These are phyloP conservation scores for Barnettozyma vustinii DNA, from an alignment of 805 yeast genomes.

Conservation along the genomic window DNA sequence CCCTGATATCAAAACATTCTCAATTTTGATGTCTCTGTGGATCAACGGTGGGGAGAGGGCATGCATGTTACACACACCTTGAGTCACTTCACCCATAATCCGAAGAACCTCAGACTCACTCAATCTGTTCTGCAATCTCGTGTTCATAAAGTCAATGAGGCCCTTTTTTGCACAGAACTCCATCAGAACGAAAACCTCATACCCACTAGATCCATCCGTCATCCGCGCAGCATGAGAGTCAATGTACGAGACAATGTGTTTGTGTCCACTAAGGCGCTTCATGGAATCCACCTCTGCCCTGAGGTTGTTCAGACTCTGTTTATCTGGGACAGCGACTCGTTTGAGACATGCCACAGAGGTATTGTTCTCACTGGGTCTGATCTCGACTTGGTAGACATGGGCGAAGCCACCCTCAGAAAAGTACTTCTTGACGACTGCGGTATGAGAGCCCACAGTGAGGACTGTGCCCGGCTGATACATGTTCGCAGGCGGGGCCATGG, in stretches of 20 bases:
- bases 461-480: constrained; percentile 72
- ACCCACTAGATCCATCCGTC: constrained; percentile 40
- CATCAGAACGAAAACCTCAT: constrained; percentile 77
- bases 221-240: constrained; percentile 92
- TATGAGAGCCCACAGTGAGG: constrained; percentile 80
- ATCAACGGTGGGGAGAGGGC: constrained; percentile 63
- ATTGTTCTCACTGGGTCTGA: constrained; percentile 54
- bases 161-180: constrained; percentile 75
- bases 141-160: constrained; percentile 73
- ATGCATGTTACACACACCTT: constrained; percentile 77
- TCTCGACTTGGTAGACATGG: constrained; percentile 78
- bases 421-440: constrained; percentile 61
- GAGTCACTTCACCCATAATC: constrained; percentile 64
- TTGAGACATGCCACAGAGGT: constrained; percentile 72
- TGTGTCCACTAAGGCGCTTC: constrained; percentile 78
- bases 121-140: constrained; percentile 58
- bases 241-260: constrained; percentile 80
- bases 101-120: constrained; percentile 62
- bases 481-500: constrained; percentile 45
- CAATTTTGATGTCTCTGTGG: constrained; percentile 80
- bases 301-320: constrained; percentile 70
- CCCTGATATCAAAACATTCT: constrained; percentile 63
- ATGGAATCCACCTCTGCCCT: constrained; percentile 97
- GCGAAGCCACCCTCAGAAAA: constrained; percentile 94
- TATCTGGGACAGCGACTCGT: constrained; percentile 93